A percentile compares a stretch with the other conserved stretches of the same genome.
Evolutionary conservation across 2,329 filamentous ascomycete genomes (phyloP).

Genomic region (Aureobasidium uvarum): DNA sequence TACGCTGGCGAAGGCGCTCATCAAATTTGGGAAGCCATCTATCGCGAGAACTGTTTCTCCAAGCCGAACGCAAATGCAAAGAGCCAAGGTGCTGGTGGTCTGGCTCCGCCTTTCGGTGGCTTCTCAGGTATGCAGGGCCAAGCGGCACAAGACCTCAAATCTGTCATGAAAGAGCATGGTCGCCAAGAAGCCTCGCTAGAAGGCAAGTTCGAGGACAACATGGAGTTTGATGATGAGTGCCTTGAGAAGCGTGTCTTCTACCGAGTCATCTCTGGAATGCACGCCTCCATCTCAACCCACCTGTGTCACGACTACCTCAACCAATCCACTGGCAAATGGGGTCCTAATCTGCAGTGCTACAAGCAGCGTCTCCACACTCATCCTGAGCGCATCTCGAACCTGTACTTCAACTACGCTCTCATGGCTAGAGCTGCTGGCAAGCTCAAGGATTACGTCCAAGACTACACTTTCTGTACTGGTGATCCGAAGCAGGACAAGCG

Average conservation of each 20-base stretch:
- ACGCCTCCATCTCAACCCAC: conserved; percentile 94
- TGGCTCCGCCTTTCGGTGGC: conserved; percentile 41
- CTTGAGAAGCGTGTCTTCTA: conserved; percentile 99
- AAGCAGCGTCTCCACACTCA: conserved; percentile 76
- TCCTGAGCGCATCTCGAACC: conserved; percentile 90
- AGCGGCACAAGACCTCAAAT: conserved; percentile 60
- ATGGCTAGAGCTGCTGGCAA: conserved; percentile 89
- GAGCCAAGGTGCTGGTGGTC: conserved; percentile 29
- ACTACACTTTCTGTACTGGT: conserved; percentile 89
- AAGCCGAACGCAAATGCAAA: conserved; percentile 38
- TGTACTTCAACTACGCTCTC: conserved; percentile 99
- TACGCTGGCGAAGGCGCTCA: conserved; percentile 81
- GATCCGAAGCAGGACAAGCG: conserved; percentile 73
- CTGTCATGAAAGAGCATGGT: conserved; percentile 60
- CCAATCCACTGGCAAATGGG: conserved; percentile 90
- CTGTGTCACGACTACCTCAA: conserved; percentile 96
- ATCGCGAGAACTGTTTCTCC: conserved; percentile 93
- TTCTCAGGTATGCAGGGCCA: conserved; percentile 49
- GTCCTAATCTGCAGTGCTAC: conserved; percentile 87
- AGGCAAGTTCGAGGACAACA: conserved; percentile 54
- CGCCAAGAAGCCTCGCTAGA: conserved; percentile 56
- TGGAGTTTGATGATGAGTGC: conserved; percentile 86
- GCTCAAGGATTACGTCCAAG: conserved; percentile 73
- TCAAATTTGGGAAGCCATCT: conserved; percentile 96
- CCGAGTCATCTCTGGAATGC: conserved; percentile 93